phyloP scores from a whole-genome alignment of 345 rosid species.

The Aquilaria sinensis region DNA sequence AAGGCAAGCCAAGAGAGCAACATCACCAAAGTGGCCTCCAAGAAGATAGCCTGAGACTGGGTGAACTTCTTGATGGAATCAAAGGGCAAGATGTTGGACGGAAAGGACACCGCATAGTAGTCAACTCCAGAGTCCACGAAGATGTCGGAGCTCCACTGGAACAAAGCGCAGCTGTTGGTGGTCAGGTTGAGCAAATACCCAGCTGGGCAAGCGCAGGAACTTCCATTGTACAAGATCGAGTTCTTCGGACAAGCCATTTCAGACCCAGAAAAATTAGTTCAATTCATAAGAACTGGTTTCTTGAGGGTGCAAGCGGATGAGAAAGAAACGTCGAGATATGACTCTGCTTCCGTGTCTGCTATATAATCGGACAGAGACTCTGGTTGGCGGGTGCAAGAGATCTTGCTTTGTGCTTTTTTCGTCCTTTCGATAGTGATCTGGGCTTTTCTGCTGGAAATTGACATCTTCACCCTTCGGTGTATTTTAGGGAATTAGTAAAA shows the following conservation, averaged over 20 bases:
- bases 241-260: constrained; percentile 41
- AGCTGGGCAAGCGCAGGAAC: constrained; percentile 68
- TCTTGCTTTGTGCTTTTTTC: too few relatives aligned
- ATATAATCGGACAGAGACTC: too few relatives aligned
- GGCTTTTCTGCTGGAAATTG: too few relatives aligned
- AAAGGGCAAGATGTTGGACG: constrained; percentile 59
- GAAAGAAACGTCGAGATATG: too few relatives aligned
- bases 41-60: constrained; percentile 88
- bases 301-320: too few relatives aligned
- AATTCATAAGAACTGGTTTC: too few relatives aligned
- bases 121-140: constrained; percentile 42
- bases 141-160: constrained; percentile 34
- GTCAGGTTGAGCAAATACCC: constrained; percentile 53
- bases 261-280: too few relatives aligned
- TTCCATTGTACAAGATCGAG: constrained; percentile 56
- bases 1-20: constrained; percentile 67
- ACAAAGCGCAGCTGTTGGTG: constrained; percentile 42
- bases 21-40: constrained; percentile 78
- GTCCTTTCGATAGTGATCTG: too few relatives aligned
- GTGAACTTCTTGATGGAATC: constrained; percentile 72
- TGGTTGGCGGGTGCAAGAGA: too few relatives aligned
- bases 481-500: too few relatives aligned
- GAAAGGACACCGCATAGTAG: constrained; percentile 37
- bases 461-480: too few relatives aligned
- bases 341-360: too few relatives aligned